Evolutionary conservation across 2,329 filamentous ascomycete genomes (phyloP), one percentile per base, ranked within the genome.

Genomic region (Calonectria honghensis): DNA sequence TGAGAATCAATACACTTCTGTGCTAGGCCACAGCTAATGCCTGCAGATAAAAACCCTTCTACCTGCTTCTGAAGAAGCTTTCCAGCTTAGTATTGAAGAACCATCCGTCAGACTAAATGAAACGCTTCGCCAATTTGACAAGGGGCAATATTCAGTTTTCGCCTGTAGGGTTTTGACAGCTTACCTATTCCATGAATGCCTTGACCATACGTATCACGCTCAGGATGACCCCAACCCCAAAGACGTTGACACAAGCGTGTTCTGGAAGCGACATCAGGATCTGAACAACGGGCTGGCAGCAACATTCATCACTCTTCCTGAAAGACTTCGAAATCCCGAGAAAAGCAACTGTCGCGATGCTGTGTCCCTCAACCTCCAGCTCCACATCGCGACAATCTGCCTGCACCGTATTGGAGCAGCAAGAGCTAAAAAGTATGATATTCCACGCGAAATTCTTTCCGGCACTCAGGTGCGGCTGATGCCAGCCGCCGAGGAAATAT

Each of bases 301-400:
- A 78, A 93, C 93, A 1, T 93, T 95, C 54, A 89, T 97, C 79
- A 93, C 92, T 6, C 86, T 98, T 7, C 95, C 95, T 0, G 91
- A 93, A 68, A 86, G 90, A 61, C 88, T 97, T 37, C 91, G 94
- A 54, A 85, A 97, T 35, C 94, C 95, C 0, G 85, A 87, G 29
- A 92, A 92, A 14, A 86, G 94, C 65, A 87, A 89, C 54, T 90
- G 96, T 78, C 88, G 92, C 1, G 93, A 94, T 63, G 91, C 94
- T 13, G 90, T 97, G 0, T 95, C 96, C 79, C 89, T 93, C 68
- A 97, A 97, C 78, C 93, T 98, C 87, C 94, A 94, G 79, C 91
- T 98, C 1, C 95, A 98, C 81, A 94, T 95, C 0, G 93, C 94
- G 2, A 91, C 93, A 5, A 97, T 98, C 69, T 97, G 95, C 82